A percentile compares a stretch with the other conserved stretches of the same genome.
These are phyloP conservation scores for Kalanchoe fedtschenkoi DNA, from an alignment of 164 flowering plant genomes.

Conservation along the genomic window DNA sequence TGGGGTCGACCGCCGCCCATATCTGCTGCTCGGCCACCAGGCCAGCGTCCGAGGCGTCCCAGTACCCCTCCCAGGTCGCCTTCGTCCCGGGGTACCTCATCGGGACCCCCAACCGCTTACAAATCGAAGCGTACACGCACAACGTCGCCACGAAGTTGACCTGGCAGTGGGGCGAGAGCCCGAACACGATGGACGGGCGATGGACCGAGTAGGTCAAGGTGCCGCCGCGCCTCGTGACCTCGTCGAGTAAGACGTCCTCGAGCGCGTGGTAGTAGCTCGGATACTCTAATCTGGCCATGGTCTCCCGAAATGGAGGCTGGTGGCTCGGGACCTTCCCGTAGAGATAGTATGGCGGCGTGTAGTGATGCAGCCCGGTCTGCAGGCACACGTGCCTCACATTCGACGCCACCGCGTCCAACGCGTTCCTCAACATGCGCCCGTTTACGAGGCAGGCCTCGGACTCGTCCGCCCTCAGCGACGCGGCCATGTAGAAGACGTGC, in stretches of 20 bases:
- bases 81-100: conserved; percentile 27
- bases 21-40: conserved; percentile 39
- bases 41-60: conserved; percentile 32
- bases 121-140: conserved; percentile 34
- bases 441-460: conserved; percentile 10
- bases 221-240: conserved; percentile 7
- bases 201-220: conserved; percentile 32
- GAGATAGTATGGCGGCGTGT: conserved; percentile 9
- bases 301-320: conserved; percentile 20
- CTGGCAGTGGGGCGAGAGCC: conserved; percentile 28
- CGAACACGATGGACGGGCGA: conserved; percentile 26
- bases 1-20: conserved; percentile 29
- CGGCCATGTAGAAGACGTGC: conserved; percentile 17
- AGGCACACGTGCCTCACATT: conserved; percentile 16
- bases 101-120: conserved; percentile 24
- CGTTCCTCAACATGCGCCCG: conserved; percentile 15
- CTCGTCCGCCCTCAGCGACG: conserved; percentile 6
- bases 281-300: conserved; percentile 10
- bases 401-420: conserved; percentile 12
- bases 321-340: conserved; percentile 6
- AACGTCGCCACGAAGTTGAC: conserved; percentile 20
- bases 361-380: conserved; percentile 21
- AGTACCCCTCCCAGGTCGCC: conserved; percentile 24
- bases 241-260: conserved; percentile 22
- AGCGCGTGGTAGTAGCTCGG: conserved; percentile 17